Conservation (phyloP, 2,329 filamentous ascomycete genomes). For the Stagonosporopsis chrysanthemi region DNA sequence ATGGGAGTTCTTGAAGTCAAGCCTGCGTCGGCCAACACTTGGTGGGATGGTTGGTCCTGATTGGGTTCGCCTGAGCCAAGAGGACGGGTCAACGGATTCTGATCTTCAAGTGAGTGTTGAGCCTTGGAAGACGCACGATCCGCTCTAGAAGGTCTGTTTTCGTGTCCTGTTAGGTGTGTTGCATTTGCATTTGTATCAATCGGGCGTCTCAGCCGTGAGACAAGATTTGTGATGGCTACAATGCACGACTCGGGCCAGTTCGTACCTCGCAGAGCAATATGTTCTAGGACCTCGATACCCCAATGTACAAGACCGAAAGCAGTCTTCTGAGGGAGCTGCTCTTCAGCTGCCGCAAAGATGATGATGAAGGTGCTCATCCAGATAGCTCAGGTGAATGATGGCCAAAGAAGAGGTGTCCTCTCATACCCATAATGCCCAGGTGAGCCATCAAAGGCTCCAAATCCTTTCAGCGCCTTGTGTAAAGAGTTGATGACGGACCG, state of each 20-base stretch:
- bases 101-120: background rate
- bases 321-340: conserved; percentile 28
- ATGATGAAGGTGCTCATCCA: conserved; percentile 39
- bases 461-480: conserved; percentile 31
- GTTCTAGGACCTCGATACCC: conserved; percentile 31
- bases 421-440: conserved; percentile 33
- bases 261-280: conserved; percentile 34
- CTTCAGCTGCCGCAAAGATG: conserved; percentile 31
- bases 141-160: background rate
- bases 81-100: background rate
- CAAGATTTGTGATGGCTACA: conserved; percentile 32
- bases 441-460: conserved; percentile 34
- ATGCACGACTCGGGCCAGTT: conserved; percentile 38
- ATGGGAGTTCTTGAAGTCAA: background rate
- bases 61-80: too few relatives aligned
- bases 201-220: conserved; percentile 20
- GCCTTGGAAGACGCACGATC: background rate
- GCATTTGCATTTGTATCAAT: background rate
- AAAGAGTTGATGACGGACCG: conserved; percentile 36
- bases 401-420: conserved; percentile 33
- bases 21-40: background rate
- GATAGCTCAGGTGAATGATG: conserved; percentile 38
- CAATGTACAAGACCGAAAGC: conserved; percentile 26
- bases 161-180: background rate
- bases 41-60: background rate